Base-by-base conservation (phyloP, 768 basidiomycete genomes). In the Tremella yokohamensis region DNA sequence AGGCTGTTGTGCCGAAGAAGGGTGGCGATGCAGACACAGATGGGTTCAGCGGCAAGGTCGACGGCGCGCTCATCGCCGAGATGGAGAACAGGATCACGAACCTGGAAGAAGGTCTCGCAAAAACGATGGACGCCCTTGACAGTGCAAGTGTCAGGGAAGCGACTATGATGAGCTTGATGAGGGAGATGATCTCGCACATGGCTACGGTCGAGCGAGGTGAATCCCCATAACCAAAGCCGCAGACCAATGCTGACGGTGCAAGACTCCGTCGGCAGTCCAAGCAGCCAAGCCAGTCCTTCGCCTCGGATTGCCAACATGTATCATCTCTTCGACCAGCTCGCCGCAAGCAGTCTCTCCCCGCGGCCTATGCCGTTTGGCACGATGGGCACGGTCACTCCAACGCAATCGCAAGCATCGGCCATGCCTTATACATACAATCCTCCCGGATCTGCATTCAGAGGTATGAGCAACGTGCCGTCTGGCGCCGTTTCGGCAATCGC, bases 1-100 rank as follows among this genome's bases (percentile, higher is more conserved):
- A 74, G 58, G 62, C 64, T 1, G 69, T 68, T 8, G 66, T 57
- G 16, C 62, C 72, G 0, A 71, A 67, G 48, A 69, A 74, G 44
- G 52, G 42, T n/a, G 48, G n/a, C 20, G 51, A 52, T 16, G 51
- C 22, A 3, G 51, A 52, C 12, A 15, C n/a, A 4, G 51, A 52
- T 38, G 34, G 25, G 9, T 13, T 34, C 16, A 19, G 18, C 13
- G 54, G 45, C 38, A 40, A 50, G 49, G 63, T 63, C 42, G 61
- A 73, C n/a, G 40, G 57, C 11, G 60, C 53, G 12, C 52, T 65
- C 22, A 55, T 74, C 34, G 53, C 52, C 40, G 57, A 64, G 19
- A 62, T 74, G 65, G 69, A 69, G 55, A 48, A 51, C 19, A 44
- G 69, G 37, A 59, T 74, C 15, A 56, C 58, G 22, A 51, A 40